Base-by-base conservation (phyloP, 2,329 filamentous ascomycete species). In the Dothidotthia symphoricarpi region DNA sequence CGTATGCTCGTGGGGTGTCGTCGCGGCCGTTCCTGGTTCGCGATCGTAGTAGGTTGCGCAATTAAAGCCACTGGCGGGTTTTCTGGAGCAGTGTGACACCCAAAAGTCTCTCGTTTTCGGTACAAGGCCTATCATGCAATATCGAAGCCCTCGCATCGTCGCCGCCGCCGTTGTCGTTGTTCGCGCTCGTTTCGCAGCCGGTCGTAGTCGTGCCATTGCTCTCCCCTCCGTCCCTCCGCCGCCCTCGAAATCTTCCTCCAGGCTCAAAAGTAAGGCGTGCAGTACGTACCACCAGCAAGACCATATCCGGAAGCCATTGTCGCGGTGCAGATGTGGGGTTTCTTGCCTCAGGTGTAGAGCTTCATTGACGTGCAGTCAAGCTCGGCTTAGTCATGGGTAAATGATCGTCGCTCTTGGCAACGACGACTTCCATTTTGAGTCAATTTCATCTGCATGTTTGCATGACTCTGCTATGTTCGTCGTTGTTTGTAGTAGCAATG, bases 291-390 rank as follows among this genome's bases (percentile, higher is more conserved):
- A 71, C 86, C 86, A 67, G 81, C 77, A 69, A 94, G 76, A 69
- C 86, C 86, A 69, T 83, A 91, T 72, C 86, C 86, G 62, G 86
- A 90, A 70, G 86, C 77, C 86, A 91, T 91, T 63, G 58, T 71
- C 43, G 60, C 43, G 49, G 53, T 61, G 57, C 56, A 42, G 34
- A 44, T 54, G 55, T 57, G 54, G 51, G 55, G 52, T 54, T 51
- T 43, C 34, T 31, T 42, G 28, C 31, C 34, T 30, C 16, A 31
- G 33, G 30, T 22, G 16, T 34, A 25, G 37, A 44, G 47, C 43
- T 49, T 47, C 42, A 41, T 40, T 29, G 50, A 47, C 34, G 43
- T 53, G 50, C 51, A 41, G 50, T 51, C 39, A 38, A 37, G 38
- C 44, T 39, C 26, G 22, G 29, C 5, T 27, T 12, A 27, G 25